Evolutionary conservation across 768 basidiomycete species (phyloP).

Genomic region (Pulveroboletus sp.): DNA sequence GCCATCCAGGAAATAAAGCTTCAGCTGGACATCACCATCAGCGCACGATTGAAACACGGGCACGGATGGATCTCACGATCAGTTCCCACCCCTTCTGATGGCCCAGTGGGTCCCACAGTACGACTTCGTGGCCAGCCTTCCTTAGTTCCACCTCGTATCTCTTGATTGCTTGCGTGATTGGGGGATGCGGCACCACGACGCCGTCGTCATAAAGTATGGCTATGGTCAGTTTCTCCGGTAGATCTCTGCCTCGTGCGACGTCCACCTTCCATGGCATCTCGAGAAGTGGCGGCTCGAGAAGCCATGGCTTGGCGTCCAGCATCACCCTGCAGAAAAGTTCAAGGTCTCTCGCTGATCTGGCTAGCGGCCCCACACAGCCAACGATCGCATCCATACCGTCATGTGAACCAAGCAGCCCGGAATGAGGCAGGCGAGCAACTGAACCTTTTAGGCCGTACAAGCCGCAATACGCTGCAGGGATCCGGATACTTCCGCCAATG

Average conservation of each 20-base stretch:
- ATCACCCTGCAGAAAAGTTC: conserved; percentile 45
- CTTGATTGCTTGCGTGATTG: conserved; percentile 39
- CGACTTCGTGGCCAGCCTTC: conserved; percentile 48
- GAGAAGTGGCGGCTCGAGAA: conserved; percentile 41
- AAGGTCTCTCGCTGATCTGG: conserved; percentile 46
- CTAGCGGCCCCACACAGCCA: conserved; percentile 46
- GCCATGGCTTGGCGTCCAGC: conserved; percentile 45
- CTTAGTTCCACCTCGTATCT: conserved; percentile 35
- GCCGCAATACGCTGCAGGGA: conserved; percentile 39
- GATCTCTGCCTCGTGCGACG: conserved; percentile 33
- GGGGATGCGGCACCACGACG: conserved; percentile 47
- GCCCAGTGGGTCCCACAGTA: conserved; percentile 42
- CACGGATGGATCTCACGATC: conserved; percentile 30
- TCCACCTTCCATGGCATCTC: conserved; percentile 47
- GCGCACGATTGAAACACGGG: background rate
- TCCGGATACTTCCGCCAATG: conserved; percentile 44
- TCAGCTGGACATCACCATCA: conserved; percentile 29
- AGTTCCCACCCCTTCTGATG: conserved; percentile 44
- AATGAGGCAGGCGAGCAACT: conserved; percentile 48
- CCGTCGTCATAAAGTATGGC: conserved; percentile 50
- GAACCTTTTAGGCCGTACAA: conserved; percentile 45
- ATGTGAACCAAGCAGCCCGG: conserved; percentile 44
- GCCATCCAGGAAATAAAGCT: conserved; percentile 47
- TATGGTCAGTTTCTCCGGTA: conserved; percentile 40
- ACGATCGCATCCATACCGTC: conserved; percentile 51